These are phyloP conservation scores for Mycena rebaudengoi DNA, from an alignment of 768 basidiomycete genomes.

Conservation along the genomic window DNA sequence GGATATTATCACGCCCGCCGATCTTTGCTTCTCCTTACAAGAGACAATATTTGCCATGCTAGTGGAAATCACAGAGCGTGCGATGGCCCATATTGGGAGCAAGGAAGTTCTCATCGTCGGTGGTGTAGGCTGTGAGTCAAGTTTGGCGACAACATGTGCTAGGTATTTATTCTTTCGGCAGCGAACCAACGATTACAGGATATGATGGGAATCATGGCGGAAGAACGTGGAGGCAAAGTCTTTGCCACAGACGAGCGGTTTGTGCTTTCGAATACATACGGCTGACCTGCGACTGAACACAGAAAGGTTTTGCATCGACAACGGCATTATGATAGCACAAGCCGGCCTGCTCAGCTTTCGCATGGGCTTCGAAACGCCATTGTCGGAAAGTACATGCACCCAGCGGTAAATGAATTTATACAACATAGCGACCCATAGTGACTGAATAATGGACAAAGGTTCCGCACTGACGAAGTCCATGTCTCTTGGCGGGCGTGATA, in stretches of 20 bases:
- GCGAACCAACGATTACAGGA: constrained; percentile 94
- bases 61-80: constrained; percentile 98
- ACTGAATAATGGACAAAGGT: constrained; percentile 57
- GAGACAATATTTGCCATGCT: constrained; percentile 98
- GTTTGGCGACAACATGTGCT: background rate
- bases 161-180: constrained; percentile 42
- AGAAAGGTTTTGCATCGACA: constrained; percentile 99
- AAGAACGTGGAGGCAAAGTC: constrained; percentile 86
- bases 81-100: constrained; percentile 98
- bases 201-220: constrained; percentile 99
- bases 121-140: constrained; percentile 94
- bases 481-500: constrained; percentile 82
- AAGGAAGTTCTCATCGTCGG: constrained; percentile 97
- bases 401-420: constrained; percentile 91
- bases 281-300: background rate
- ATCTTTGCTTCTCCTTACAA: constrained; percentile 96
- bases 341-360: constrained; percentile 92
- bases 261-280: constrained; percentile 23
- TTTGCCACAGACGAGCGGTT: constrained; percentile 97
- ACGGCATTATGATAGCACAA: constrained; percentile 99
- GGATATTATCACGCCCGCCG: constrained; percentile 91
- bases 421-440: too few relatives aligned
- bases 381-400: constrained; percentile 87
- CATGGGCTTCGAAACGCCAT: constrained; percentile 85
- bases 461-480: constrained; percentile 93